Base-by-base conservation (phyloP, 495 filamentous ascomycete species). In the Copromyces sp. region DNA sequence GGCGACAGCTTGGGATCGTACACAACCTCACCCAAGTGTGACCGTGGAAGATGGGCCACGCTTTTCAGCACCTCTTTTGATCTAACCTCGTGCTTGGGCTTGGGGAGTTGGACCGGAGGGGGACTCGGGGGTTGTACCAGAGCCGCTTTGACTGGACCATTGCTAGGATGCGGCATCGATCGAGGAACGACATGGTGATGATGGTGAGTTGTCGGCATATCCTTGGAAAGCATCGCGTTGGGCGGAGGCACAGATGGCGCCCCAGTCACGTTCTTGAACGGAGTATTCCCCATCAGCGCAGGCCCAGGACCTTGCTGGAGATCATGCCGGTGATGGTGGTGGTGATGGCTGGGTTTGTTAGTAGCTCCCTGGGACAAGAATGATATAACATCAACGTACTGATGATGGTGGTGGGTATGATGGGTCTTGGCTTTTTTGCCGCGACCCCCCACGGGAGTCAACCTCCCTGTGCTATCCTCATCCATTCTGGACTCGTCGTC, bases 261-360 rank as follows among this genome's bases (percentile, higher is more conserved):
- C 40, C 82, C 79, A 73, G 86, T 82, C 68, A 85, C 73, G 69
- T 80, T 78, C 65, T 85, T 83, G 39, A 83, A 78, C 12, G 82
- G 79, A 9, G 81, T 77, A 71, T 75, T 80, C 9, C 78, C 76
- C 45, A 83, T 78, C 78, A 79, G 84, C 74, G 75, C 81, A 75
- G 82, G 82, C 69, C 83, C 81, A n/a, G 84, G 73, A 40, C 81
- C 77, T 70, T 91, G 90, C n/a, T 93, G 90, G 70, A 88, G 84
- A 59, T 85, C 85, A 75, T 92, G 91, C 74, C 92, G 89, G 65
- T 90, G 89, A 77, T 92, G 92, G 78, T 95, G 92, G 73, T 94
- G 93, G 75, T 89, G 88, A 74, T 93, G 89, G 80, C 89, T 90
- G 79, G 32, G 68, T 68, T 69, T 68, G 65, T 81, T 79, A 77